Evolutionary conservation across 352 stramenopile species (phyloP).

Genomic region (Phytophthora idaei): DNA sequence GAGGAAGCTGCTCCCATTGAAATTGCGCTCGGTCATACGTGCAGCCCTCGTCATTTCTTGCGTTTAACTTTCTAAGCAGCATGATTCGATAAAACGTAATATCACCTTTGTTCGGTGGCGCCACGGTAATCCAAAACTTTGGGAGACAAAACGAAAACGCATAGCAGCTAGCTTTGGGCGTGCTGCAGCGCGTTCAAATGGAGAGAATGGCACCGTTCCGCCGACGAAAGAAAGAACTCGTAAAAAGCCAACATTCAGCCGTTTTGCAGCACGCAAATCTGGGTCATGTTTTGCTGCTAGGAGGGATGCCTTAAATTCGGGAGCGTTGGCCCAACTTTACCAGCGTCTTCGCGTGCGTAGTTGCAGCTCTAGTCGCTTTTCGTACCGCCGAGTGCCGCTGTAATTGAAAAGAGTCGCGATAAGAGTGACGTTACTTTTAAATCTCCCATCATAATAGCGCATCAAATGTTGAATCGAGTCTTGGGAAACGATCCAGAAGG

Average conservation of each 20-base stretch:
- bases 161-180: background rate
- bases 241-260: background rate
- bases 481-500: background rate
- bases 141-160: background rate
- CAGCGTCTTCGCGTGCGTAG: background rate
- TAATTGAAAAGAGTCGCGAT: background rate
- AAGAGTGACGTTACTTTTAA: background rate
- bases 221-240: conserved; percentile 1
- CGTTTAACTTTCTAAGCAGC: background rate
- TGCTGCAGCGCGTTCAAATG: conserved; percentile 4
- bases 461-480: background rate
- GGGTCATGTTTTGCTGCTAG: background rate
- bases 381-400: background rate
- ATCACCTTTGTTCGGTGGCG: background rate
- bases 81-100: background rate
- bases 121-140: background rate
- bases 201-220: conserved; percentile 1
- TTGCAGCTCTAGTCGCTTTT: background rate
- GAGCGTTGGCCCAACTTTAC: background rate
- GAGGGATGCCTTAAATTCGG: background rate
- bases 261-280: background rate
- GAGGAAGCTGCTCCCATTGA: background rate
- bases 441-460: background rate
- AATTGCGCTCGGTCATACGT: background rate
- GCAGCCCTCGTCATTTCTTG: background rate